Percentiles rank a stretch among this genome's conserved stretches.
phyloP scores from a whole-genome alignment of 176 grass and related monocot species.

The Echinochloa phyllopogon region DNA sequence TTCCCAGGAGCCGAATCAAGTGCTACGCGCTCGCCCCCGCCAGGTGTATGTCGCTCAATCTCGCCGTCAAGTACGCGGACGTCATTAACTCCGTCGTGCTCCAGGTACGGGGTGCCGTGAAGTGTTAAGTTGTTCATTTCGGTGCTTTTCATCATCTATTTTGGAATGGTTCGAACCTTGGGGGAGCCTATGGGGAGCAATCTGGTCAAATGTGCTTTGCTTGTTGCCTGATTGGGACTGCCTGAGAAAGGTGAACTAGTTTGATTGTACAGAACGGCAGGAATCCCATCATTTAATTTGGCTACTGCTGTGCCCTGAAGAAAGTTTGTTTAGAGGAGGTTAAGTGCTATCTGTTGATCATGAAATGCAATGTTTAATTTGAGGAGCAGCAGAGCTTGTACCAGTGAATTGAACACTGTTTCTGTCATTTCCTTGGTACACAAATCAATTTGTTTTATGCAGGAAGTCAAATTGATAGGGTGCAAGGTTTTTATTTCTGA shows the following conservation, averaged over 20 bases:
- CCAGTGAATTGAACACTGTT: not conserved
- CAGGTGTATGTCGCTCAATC: constrained; percentile 96
- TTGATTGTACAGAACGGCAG: constrained; percentile 43
- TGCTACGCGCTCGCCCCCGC: constrained; percentile 90
- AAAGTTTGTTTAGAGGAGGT: not conserved
- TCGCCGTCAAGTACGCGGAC: constrained; percentile 97
- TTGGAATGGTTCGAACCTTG: not conserved
- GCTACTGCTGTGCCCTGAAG: not conserved
- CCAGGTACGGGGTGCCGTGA: constrained; percentile 58
- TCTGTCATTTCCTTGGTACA: not conserved
- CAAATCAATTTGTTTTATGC: not conserved
- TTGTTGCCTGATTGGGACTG: constrained; percentile 37
- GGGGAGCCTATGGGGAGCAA: not conserved
- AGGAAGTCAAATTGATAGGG: not conserved
- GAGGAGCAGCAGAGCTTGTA: not conserved
- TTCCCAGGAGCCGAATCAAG: constrained; percentile 61
- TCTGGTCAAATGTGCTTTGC: constrained; percentile 49
- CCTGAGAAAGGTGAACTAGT: constrained; percentile 10
- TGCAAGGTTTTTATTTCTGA: not conserved
- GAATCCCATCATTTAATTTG: constrained; percentile 35
- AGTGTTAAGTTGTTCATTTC: not conserved
- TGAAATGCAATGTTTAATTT: not conserved
- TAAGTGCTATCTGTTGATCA: not conserved
- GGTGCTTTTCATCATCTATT: not conserved
- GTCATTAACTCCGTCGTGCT: constrained; percentile 91